These are phyloP conservation scores for Centaurea solstitialis DNA, from an alignment of 129 eudicot genomes.

Conservation along the genomic window DNA sequence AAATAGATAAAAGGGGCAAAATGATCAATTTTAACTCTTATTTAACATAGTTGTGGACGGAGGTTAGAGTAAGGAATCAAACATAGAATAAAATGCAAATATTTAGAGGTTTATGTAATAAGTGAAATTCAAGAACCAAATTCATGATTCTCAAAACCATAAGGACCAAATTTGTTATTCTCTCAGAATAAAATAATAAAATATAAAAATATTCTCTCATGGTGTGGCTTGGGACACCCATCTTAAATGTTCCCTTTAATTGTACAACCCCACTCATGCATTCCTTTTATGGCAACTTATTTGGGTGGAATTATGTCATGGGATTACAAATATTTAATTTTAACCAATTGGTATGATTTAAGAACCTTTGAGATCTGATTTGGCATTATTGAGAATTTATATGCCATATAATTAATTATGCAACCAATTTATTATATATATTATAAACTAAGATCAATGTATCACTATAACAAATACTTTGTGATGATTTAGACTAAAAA, in stretches of 20 bases:
- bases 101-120: background rate
- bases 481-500: background rate
- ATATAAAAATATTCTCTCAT: background rate
- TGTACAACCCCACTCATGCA: conserved; percentile 1
- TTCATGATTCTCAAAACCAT: background rate
- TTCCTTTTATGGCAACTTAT: conserved; percentile 27
- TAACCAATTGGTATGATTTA: background rate
- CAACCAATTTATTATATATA: background rate
- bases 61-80: background rate
- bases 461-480: background rate
- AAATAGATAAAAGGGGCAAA: background rate
- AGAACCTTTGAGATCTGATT: conserved; percentile 11
- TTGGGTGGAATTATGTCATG: conserved; percentile 13
- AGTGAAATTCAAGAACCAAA: background rate
- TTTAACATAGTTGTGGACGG: background rate
- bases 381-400: conserved; percentile 8
- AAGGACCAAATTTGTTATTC: background rate
- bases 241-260: conserved; percentile 15
- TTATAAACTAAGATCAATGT: background rate
- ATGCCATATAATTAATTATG: background rate
- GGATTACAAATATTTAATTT: background rate
- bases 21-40: background rate
- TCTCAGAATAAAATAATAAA: background rate
- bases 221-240: conserved; percentile 12
- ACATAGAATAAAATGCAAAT: background rate